Base-by-base conservation (phyloP, 768 basidiomycete species). In the Crucibulum laeve region DNA sequence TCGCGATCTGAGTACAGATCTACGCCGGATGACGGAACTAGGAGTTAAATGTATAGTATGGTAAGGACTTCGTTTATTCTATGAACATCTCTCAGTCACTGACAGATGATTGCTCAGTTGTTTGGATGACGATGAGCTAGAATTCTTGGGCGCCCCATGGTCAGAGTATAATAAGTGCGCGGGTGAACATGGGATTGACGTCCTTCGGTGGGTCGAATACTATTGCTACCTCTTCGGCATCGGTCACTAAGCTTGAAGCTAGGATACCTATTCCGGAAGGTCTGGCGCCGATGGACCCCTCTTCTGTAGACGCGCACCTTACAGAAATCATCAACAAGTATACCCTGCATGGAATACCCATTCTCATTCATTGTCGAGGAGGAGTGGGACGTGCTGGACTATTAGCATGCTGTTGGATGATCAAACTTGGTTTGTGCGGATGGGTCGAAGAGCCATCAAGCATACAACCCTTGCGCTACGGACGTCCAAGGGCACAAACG, bases 321-420 rank as follows among this genome's bases (percentile, higher is more conserved):
- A 69, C 73, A 5, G 67, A 72, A 34, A 61, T 95, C 42, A 83
- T 93, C 33, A 61, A 77, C 17, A 60, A 61, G 3, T 95, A 95
- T 55, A 86, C 92, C 0, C 68, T 93, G 3, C 68, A 66, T 4
- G 91, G 93, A 2, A 57, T 77, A 0, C 73, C 79, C 6, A 74
- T 93, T 6, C 74, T 95, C 8, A 87, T 86, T 10, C 95, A 97
- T 53, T 98, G 95, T 59, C 80, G 94, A 14, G 94, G 94, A 13
- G 95, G 95, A 3, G 87, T 98, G 5, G 94, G 94, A 2, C 79
- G 94, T 14, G 95, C 94, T 0, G 95, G 94, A 1, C 73, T 97
- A 19, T 73, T 97, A 35, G 93, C 92, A 1, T 90, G 86, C 52
- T 91, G 88, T 55, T 97, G 94, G 94, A 74, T 89, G 59, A 72